phyloP scores from a whole-genome alignment of 495 filamentous ascomycete genomes.

The Tricharina praecox region DNA sequence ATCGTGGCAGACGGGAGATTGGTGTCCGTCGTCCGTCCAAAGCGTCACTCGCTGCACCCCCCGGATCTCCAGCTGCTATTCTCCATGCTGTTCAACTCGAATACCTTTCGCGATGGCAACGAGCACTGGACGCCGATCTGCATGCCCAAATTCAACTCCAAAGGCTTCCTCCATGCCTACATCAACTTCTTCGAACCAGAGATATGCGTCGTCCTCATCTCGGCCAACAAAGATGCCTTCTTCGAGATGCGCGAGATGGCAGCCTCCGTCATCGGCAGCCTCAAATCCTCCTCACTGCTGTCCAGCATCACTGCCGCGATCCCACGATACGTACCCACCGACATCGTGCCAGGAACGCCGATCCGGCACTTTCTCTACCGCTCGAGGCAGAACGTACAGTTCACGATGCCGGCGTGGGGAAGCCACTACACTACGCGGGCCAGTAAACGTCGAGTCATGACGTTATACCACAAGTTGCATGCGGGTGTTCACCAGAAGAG shows the following conservation, averaged over 20 bases:
- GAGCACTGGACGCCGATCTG: slow-evolving; percentile 98
- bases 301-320: slow-evolving; percentile 22
- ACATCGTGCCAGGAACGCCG: slow-evolving; percentile 63
- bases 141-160: slow-evolving; percentile 91
- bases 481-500: slow-evolving; percentile 67
- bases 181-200: slow-evolving; percentile 72
- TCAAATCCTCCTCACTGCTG: not conserved
- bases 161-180: slow-evolving; percentile 97
- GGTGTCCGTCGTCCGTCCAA: slow-evolving; percentile 83
- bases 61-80: slow-evolving; percentile 93
- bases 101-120: slow-evolving; percentile 71
- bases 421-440: slow-evolving; percentile 5
- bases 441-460: slow-evolving; percentile 42
- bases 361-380: slow-evolving; percentile 91
- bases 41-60: slow-evolving; percentile 88
- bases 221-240: slow-evolving; percentile 80
- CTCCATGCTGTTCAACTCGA: slow-evolving; percentile 97
- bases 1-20: slow-evolving; percentile 87
- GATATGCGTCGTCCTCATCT: slow-evolving; percentile 82
- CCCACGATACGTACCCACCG: slow-evolving; percentile 50
- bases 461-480: slow-evolving; percentile 70
- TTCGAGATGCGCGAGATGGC: slow-evolving; percentile 77
- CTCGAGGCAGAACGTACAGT: slow-evolving; percentile 82
- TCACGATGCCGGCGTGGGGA: slow-evolving; percentile 68
- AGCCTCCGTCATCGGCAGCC: slow-evolving; percentile 49